Conservation (phyloP, 78 protist genomes). For the Planoprotostelium fungivorum region DNA sequence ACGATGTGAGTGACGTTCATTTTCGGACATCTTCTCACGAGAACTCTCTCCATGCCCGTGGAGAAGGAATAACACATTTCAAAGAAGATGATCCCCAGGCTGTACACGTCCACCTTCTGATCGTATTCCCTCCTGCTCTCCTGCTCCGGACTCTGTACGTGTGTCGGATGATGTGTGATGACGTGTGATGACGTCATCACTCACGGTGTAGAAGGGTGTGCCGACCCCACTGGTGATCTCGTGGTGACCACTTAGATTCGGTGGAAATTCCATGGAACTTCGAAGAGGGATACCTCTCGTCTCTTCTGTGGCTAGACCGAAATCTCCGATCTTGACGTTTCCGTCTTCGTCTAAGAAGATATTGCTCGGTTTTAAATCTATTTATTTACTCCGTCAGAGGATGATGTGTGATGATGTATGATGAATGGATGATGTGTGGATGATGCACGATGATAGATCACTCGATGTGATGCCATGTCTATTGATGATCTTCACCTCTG, state of each 20-base stretch:
- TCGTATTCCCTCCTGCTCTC: constrained; percentile 18
- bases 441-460: too few relatives aligned
- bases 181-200: background rate
- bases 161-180: background rate
- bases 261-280: background rate
- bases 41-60: constrained; percentile 62
- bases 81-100: constrained; percentile 75
- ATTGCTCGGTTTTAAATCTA: constrained; percentile 48
- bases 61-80: constrained; percentile 71
- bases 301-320: constrained; percentile 48
- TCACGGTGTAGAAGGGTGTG: constrained; percentile 55
- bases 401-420: too few relatives aligned
- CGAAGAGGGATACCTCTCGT: background rate
- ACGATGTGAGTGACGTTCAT: background rate
- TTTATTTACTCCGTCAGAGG: background rate
- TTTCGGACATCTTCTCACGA: background rate
- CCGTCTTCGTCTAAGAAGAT: constrained; percentile 60
- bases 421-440: too few relatives aligned
- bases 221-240: constrained; percentile 59
- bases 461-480: background rate
- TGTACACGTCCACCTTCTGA: constrained; percentile 68
- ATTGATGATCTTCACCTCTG: constrained; percentile 9
- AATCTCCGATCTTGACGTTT: constrained; percentile 62
- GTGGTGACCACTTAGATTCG: background rate
- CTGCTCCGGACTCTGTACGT: background rate